Base-by-base conservation (phyloP, 306 rosid species). In the Malus sylvestris region DNA sequence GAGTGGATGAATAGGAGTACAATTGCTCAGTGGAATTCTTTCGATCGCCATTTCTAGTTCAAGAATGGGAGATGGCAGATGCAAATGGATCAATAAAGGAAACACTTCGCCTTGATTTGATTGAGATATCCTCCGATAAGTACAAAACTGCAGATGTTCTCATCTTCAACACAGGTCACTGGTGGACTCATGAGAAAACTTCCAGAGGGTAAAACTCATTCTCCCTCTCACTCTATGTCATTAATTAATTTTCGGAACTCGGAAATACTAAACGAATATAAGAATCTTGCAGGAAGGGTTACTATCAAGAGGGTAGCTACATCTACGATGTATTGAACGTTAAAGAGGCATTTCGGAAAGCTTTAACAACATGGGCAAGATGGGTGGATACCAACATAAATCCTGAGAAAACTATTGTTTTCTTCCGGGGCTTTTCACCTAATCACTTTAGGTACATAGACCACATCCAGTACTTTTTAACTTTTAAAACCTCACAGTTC, bases 101-200 rank as follows among this genome's bases (percentile, higher is more conserved):
- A 63, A 78, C 76, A 2, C 71, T 78, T 55, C 81, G 72, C 62
- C 55, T 78, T 40, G 81, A 78, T 78, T 25, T 78, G 61, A 62
- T 62, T 5, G 76, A 78, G 4, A 78, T 57, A 49, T 78, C 81
- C 25, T 71, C 57, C 13, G 76, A 78, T 30, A 62, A 78, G 32
- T 78, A 71, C 71, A 70, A 46, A 62, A 70, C 29, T 61, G 71
- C 81, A 49, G 81, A 78, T 62, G 10, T 78, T 78, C 76, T 78
- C 10, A 40, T 78, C 51, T 78, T 78, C 71, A 78, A 78, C 42
- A 78, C 81, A 19, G 81, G 81, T 35, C 81, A 78, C 29, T 78
- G 76, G 71, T 78, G 81, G 81, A 78, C 76, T 71, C 81, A 78
- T 71, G 76, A 78, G 46, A 78, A 78, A 51, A 78, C 81, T 78